A percentile compares a stretch with the other conserved stretches of the same genome.
phyloP scores from a whole-genome alignment of 257 asterid species.

The Plantago major region DNA sequence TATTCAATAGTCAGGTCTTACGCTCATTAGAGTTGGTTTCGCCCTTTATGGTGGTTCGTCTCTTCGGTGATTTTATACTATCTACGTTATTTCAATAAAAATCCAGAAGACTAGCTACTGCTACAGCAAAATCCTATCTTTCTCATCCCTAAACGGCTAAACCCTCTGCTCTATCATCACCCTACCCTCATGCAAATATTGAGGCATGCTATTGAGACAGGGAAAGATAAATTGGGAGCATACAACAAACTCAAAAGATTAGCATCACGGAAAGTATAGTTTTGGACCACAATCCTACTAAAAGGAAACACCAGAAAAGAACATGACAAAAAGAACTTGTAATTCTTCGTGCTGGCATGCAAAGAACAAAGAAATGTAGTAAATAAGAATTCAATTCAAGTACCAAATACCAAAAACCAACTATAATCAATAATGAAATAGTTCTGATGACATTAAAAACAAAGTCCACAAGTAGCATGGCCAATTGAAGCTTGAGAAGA shows the following conservation, averaged over 20 bases:
- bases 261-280: background rate
- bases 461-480: background rate
- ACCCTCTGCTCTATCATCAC: too few species aligned
- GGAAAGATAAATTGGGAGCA: background rate
- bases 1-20: too few species aligned
- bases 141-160: too few species aligned
- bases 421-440: constrained; percentile 8
- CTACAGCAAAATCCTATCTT: too few species aligned
- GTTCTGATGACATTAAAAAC: background rate
- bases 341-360: background rate
- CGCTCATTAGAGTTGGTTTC: too few species aligned
- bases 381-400: background rate
- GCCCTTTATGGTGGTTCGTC: too few species aligned
- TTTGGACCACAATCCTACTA: constrained; percentile 4
- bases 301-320: constrained; percentile 11
- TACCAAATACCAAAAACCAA: background rate
- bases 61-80: too few species aligned
- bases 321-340: background rate
- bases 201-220: background rate
- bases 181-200: constrained; percentile 2
- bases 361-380: background rate
- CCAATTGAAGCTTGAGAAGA: background rate
- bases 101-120: too few species aligned
- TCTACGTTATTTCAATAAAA: too few species aligned
- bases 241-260: constrained; percentile 14